phyloP scores from a whole-genome alignment of 495 filamentous ascomycete species.

The Niebla homalea region DNA sequence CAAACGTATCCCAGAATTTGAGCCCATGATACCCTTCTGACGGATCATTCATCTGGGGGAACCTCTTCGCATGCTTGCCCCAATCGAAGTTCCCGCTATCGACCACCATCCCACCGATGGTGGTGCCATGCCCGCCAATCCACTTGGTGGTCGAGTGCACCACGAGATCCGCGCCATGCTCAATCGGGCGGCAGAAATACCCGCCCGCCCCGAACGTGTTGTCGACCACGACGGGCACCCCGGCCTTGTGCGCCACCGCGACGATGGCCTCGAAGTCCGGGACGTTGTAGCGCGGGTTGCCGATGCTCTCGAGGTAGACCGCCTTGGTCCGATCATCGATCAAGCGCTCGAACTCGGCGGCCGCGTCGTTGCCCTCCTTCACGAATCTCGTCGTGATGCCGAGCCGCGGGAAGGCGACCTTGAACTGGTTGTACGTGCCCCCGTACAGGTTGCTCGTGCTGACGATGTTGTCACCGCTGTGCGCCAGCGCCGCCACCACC shows the following conservation, averaged over 20 bases:
- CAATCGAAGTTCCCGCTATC: constrained; percentile 96
- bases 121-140: constrained; percentile 97
- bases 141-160: constrained; percentile 96
- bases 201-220: constrained; percentile 98
- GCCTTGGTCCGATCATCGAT: constrained; percentile 96
- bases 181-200: constrained; percentile 78
- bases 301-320: constrained; percentile 92
- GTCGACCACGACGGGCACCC: constrained; percentile 76
- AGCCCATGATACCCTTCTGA: constrained; percentile 89
- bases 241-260: constrained; percentile 64
- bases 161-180: constrained; percentile 87
- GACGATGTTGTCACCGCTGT: constrained; percentile 87
- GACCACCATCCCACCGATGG: constrained; percentile 78
- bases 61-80: constrained; percentile 75
- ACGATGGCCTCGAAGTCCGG: constrained; percentile 79
- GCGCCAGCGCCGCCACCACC: constrained; percentile 70
- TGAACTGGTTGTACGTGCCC: constrained; percentile 97
- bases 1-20: constrained; percentile 96
- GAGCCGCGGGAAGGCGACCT: constrained; percentile 74
- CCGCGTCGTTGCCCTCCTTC: constrained; percentile 54
- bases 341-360: constrained; percentile 60
- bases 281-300: constrained; percentile 91
- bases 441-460: constrained; percentile 89
- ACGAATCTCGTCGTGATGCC: constrained; percentile 90
- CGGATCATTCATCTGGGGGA: constrained; percentile 90